Evolutionary conservation across 1,139 yeast genomes (phyloP).

Genomic region (Meyerozyma athensensis): DNA sequence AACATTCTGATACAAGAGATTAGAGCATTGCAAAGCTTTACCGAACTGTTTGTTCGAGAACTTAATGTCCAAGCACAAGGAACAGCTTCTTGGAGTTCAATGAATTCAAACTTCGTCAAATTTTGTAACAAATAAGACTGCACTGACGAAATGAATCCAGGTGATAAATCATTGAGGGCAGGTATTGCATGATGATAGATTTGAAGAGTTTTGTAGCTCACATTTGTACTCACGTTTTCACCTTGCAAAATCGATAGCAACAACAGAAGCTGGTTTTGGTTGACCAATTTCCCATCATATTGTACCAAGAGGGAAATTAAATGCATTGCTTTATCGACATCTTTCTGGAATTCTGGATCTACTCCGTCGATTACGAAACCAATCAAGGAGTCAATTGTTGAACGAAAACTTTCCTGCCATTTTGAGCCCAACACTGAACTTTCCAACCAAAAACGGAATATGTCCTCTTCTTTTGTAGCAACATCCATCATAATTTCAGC

Average conservation of each 20-base stretch:
- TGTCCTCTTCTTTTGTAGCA: slow-evolving; percentile 11
- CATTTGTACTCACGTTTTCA: too few species aligned
- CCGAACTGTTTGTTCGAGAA: slow-evolving; percentile 37
- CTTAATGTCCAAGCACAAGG: slow-evolving; percentile 62
- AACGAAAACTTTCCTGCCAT: slow-evolving; percentile 8
- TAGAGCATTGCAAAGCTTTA: slow-evolving; percentile 55
- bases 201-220: too few species aligned
- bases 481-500: slow-evolving; percentile 34
- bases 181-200: slow-evolving; percentile 50
- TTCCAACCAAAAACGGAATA: not conserved
- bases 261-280: slow-evolving; percentile 60
- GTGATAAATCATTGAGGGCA: slow-evolving; percentile 39
- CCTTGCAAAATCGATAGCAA: slow-evolving; percentile 59
- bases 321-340: slow-evolving; percentile 34
- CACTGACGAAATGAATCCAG: slow-evolving; percentile 46
- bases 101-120: slow-evolving; percentile 53
- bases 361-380: slow-evolving; percentile 19
- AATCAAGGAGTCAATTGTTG: slow-evolving; percentile 20
- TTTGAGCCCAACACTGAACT: not conserved
- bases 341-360: slow-evolving; percentile 13
- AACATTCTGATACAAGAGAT: slow-evolving; percentile 52
- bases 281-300: slow-evolving; percentile 45
- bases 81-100: slow-evolving; percentile 64
- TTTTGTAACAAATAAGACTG: slow-evolving; percentile 48
- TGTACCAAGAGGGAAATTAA: slow-evolving; percentile 51